A percentile compares a stretch with the other conserved stretches of the same genome.
Conservation (phyloP, 208 protist species). For the Trypanosoma melophagium region DNA sequence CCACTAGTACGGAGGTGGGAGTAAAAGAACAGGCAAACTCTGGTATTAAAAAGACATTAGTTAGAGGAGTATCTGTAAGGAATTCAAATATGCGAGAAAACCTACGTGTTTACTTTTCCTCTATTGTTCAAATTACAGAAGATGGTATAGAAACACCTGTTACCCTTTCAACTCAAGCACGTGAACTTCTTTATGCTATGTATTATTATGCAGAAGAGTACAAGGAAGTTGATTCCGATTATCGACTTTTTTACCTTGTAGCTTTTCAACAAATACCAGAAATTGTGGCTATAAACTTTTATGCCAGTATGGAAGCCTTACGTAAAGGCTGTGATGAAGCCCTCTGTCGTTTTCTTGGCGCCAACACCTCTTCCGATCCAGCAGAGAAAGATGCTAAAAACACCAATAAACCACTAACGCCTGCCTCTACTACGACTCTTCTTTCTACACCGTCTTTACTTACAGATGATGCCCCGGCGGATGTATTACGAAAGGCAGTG, state of each 20-base stretch:
- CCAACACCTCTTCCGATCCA: neutral
- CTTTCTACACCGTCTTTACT: no score
- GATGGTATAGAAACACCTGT: conserved; percentile 25
- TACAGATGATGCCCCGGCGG: conserved; percentile 42
- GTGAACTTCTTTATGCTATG: conserved; percentile 70
- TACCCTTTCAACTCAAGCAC: conserved; percentile 28
- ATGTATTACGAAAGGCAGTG: conserved; percentile 33
- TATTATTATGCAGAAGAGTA: conserved; percentile 86
- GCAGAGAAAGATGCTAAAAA: neutral
- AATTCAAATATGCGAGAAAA: conserved; percentile 37
- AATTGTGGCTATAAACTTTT: conserved; percentile 86
- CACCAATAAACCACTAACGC: neutral
- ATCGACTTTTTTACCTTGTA: conserved; percentile 83
- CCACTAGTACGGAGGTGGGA: neutral
- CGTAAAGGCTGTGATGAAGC: conserved; percentile 39
- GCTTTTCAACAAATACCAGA: conserved; percentile 85
- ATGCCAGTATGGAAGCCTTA: conserved; percentile 66
- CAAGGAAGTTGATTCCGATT: conserved; percentile 77
- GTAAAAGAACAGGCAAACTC: conserved; percentile 1
- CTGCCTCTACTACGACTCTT: no score
- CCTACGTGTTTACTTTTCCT: conserved; percentile 61
- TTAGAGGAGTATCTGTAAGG: conserved; percentile 20
- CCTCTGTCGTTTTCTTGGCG: conserved; percentile 15
- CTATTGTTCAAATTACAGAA: conserved; percentile 20
- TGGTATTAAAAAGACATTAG: neutral